Evolutionary conservation across 257 asterid species (phyloP), one percentile per base, ranked within the genome.

Genomic region (Schizonepeta tenuifolia): DNA sequence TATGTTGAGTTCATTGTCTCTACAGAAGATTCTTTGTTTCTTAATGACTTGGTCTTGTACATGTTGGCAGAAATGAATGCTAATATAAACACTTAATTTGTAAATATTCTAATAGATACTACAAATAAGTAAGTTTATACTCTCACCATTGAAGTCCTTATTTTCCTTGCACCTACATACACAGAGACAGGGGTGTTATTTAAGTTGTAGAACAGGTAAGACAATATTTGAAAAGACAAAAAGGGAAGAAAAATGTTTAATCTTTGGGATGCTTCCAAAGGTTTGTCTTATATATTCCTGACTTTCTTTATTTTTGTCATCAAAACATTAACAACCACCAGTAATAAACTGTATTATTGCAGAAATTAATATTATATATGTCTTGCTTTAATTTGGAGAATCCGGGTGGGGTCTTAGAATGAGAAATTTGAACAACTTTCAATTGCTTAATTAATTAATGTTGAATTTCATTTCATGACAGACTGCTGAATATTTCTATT

Each of bases 331-430:
- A 17, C 61, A 58, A 33, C 63, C 17, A 61, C 13, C 17, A 6
- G 21, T 35, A 1, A 28, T 12, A n/a, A 46, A 6, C 3, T 31
- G 17, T 53, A 18, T 12, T 51, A 13, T 63, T 76, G 68, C 62
- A 70, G 54, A 68, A 43, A 31, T 59, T 33, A 56, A 15, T 7
- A 28, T 6, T 55, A 10, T 55, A 12, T 55, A 13, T 58, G 20
- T 43, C 28, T 43, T 67, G 50, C 44, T 26, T 59, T 33, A 46
- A 55, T 41, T 54, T 62, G 62, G 65, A 56, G 64, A 77, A 71
- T 65, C 74, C 33, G 35, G 53, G 65, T 71, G 77, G 80, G 75
- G 63, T 46, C 71, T 63, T 31, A 1, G 73, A 70, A 41, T 22
- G 41, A 46, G 62, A 70, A 13, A 65, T 77, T 26, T 71, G 49